Percentiles rank a stretch among this genome's conserved stretches.
These are phyloP conservation scores for Silene latifolia DNA, from an alignment of 148 eudicot species.

Conservation along the genomic window DNA sequence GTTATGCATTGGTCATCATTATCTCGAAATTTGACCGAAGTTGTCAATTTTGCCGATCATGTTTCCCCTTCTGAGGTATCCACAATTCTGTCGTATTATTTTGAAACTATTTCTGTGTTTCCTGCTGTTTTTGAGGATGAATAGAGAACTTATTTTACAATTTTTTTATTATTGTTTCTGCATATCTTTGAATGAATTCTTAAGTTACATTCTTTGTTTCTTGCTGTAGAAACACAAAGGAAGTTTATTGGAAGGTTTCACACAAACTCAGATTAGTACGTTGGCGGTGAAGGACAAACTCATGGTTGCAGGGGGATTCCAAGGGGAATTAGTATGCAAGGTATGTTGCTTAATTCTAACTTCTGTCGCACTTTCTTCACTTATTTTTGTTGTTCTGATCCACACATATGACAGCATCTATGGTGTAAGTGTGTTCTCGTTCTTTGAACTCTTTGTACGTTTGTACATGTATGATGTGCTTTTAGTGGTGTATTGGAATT, in stretches of 20 bases:
- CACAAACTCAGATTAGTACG: constrained; percentile 80
- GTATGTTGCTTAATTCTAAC: constrained; percentile 29
- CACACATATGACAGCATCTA: background rate
- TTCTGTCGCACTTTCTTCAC: background rate
- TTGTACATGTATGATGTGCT: background rate
- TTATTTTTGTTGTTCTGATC: background rate
- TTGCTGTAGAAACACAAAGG: constrained; percentile 66
- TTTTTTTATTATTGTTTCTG: constrained; percentile 3
- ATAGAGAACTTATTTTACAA: background rate
- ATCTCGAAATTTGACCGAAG: constrained; percentile 57
- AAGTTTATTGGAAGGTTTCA: constrained; percentile 71
- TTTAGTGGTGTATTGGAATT: background rate
- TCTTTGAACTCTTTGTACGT: background rate
- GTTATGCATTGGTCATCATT: constrained; percentile 87
- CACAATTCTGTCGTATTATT: background rate
- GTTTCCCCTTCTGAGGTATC: constrained; percentile 74
- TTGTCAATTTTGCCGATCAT: constrained; percentile 73
- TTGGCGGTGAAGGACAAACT: constrained; percentile 66
- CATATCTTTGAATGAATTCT: constrained; percentile 8
- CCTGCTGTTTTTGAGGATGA: constrained; percentile 3
- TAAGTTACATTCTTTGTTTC: constrained; percentile 5
- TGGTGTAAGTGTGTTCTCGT: background rate
- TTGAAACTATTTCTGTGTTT: background rate
- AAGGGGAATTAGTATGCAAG: constrained; percentile 88
- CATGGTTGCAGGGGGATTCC: constrained; percentile 86